These are phyloP conservation scores for Amaranthus tricolor DNA, from an alignment of 179 eudicot genomes.

Conservation along the genomic window DNA sequence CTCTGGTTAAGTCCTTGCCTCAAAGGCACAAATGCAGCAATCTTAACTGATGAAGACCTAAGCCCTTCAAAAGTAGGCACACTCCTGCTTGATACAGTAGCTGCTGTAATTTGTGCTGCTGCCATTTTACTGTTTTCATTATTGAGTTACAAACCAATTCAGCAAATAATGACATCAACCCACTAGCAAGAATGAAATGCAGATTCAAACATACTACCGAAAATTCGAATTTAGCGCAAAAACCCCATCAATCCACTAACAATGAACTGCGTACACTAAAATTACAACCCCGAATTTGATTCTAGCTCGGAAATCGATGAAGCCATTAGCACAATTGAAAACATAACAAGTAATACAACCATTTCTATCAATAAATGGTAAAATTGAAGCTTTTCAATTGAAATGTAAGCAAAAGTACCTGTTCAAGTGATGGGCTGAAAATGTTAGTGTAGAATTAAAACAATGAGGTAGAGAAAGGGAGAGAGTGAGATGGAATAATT, in stretches of 20 bases:
- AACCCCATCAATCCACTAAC: neutral
- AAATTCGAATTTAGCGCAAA: neutral
- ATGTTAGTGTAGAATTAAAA: no score
- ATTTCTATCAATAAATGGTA: no score
- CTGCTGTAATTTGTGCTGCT: slow-evolving; percentile 40
- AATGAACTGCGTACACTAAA: no score
- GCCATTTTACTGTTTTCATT: slow-evolving; percentile 53
- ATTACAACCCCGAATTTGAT: no score
- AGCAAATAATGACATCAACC: neutral
- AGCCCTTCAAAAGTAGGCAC: slow-evolving; percentile 68
- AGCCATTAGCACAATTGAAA: no score
- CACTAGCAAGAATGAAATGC: neutral
- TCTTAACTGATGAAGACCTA: slow-evolving; percentile 39
- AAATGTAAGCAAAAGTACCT: no score
- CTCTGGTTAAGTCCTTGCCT: slow-evolving; percentile 42
- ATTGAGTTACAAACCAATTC: neutral
- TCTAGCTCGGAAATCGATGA: no score
- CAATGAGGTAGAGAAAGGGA: slow-evolving; percentile 4
- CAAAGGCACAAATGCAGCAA: slow-evolving; percentile 43
- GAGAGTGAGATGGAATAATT: slow-evolving; percentile 12
- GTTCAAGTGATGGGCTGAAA: neutral
- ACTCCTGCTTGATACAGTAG: slow-evolving; percentile 36
- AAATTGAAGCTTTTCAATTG: no score
- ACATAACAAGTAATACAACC: no score
- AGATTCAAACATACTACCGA: neutral